Conservation (phyloP, 805 yeast genomes). For the Kazachstania bromeliacearum region DNA sequence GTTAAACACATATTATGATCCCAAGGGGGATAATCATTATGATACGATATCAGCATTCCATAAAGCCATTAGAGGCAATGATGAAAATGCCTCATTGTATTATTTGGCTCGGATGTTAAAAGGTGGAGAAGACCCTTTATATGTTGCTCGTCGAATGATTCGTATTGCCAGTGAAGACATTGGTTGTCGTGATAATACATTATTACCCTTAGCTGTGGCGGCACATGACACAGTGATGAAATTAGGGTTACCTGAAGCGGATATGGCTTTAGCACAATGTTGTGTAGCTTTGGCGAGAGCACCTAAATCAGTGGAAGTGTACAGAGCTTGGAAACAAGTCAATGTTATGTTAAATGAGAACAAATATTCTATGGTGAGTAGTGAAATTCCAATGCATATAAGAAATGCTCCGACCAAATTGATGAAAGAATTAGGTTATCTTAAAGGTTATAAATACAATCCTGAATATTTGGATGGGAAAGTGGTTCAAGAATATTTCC, state of each 20-base stretch:
- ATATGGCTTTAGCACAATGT: conserved; percentile 80
- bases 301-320: conserved; percentile 76
- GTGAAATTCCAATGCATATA: conserved; percentile 61
- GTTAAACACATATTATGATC: conserved; percentile 47
- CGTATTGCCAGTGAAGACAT: conserved; percentile 93
- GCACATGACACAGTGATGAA: conserved; percentile 81
- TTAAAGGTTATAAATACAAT: conserved; percentile 77
- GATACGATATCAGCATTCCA: conserved; percentile 95
- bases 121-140: conserved; percentile 92
- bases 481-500: conserved; percentile 69
- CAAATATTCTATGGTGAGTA: conserved; percentile 38
- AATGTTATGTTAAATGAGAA: conserved; percentile 49
- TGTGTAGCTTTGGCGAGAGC: conserved; percentile 85
- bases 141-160: conserved; percentile 83
- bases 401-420: conserved; percentile 91
- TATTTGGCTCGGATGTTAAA: conserved; percentile 80
- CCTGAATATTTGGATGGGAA: conserved; percentile 68
- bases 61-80: conserved; percentile 81
- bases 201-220: conserved; percentile 80
- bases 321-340: conserved; percentile 68
- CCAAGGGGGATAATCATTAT: conserved; percentile 85
- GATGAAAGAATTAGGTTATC: conserved; percentile 84
- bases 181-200: conserved; percentile 74
- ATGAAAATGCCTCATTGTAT: conserved; percentile 82
- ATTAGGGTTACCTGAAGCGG: conserved; percentile 93